A percentile compares a stretch with the other conserved stretches of the same genome.
Conservation (phyloP, 2,329 filamentous ascomycete genomes). For the Trichoderma endophyticum region DNA sequence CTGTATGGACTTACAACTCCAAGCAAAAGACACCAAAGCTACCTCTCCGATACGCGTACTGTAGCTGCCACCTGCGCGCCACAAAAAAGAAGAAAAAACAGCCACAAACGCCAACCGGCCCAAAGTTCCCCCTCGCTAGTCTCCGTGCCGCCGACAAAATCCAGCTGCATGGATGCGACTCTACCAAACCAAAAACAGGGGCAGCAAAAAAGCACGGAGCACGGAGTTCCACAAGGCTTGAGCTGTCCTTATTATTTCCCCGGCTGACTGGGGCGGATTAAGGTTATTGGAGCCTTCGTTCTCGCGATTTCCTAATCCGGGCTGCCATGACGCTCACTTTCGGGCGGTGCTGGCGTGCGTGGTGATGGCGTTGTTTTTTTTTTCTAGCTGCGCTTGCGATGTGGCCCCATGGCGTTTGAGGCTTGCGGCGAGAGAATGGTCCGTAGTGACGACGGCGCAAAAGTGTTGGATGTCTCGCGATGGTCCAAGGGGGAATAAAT, state of each 20-base stretch:
- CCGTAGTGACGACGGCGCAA: neutral
- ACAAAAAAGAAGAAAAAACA: neutral
- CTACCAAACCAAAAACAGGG: neutral
- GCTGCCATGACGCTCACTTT: neutral
- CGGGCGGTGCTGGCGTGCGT: neutral
- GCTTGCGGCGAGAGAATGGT: neutral
- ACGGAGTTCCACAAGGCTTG: neutral
- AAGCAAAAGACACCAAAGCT: neutral
- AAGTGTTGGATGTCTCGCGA: neutral
- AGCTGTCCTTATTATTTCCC: neutral
- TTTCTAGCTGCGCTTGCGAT: neutral
- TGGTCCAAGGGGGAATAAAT: conserved; percentile 9
- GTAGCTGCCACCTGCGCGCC: neutral
- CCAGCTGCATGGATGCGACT: neutral
- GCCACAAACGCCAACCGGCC: conserved; percentile 1
- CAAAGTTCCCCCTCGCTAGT: neutral
- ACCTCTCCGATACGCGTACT: neutral
- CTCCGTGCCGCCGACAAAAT: neutral
- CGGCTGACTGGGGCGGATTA: neutral
- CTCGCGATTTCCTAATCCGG: conserved; percentile 1
- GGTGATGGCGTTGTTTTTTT: neutral
- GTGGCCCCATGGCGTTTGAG: neutral
- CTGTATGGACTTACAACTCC: neutral
- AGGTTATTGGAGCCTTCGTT: neutral
- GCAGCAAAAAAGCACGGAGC: neutral